Base-by-base conservation (phyloP, 306 rosid genomes). In the Castanea sativa region DNA sequence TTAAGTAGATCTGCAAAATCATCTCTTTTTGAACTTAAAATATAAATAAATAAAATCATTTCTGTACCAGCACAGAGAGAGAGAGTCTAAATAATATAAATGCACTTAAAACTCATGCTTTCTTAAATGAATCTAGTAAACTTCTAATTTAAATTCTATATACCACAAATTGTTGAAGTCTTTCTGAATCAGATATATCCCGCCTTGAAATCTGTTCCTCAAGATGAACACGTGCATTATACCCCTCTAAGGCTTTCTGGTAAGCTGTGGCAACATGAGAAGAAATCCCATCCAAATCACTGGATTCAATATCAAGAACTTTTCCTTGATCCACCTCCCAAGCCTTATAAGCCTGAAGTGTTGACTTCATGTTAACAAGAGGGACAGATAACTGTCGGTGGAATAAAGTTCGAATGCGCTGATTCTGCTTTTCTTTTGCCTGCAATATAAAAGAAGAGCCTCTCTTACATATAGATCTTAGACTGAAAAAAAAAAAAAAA, bases 371-470 rank as follows among this genome's bases (percentile, higher is more conserved):
- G 82, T 88, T 85, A 83, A 79, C 87, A 75, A 85, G 96, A 63
- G 98, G 98, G 41, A 95, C 86, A 19, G 99, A 91, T 82, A 95
- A 75, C n/a, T 90, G 98, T 55, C 98, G 98, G 43, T 90, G 98
- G 84, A 93, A 95, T 82, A 93, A 80, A 79, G 82, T 86, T 55
- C 93, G 91, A 49, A 91, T 83, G 9, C 76, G 83, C 80, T 93
- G 94, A 70, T 86, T 78, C 83, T 95, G 98, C 81, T 90, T 95
- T 76, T 90, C 97, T 77, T 87, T 95, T 75, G 83, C 94, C 97
- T 91, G 86, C 68, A 70, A 70, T 53, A 79, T 35, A 30, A 32
- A 23, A 80, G 75, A 90, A 78, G 74, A 57, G 76, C 60, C 79
- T 80, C 79, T 80, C 41, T 59, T 55, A 51, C 21, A 32, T 7